A percentile compares a stretch with the other conserved stretches of the same genome.
Evolutionary conservation across 2,329 filamentous ascomycete genomes (phyloP).

Genomic region (Phaeoacremonium minimum): DNA sequence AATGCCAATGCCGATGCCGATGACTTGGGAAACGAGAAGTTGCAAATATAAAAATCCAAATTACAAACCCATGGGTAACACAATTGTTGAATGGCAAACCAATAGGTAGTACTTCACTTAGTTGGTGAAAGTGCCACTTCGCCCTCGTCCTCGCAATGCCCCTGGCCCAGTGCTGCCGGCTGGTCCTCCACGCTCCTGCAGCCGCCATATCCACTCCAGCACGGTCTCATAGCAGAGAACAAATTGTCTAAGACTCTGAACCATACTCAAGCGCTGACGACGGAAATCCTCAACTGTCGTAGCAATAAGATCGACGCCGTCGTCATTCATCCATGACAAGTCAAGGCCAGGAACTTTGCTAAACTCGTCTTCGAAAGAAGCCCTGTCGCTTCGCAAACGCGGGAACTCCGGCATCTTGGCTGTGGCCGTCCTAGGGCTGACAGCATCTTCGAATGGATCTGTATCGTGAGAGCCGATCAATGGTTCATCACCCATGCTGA

Average conservation of each 20-base stretch:
- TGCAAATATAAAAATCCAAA: too few relatives aligned
- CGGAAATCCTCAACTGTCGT: conserved; percentile 90
- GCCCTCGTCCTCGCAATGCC: conserved; percentile 10
- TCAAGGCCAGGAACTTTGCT: conserved; percentile 27
- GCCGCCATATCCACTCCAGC: conserved; percentile 71
- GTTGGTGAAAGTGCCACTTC: conserved; percentile 11
- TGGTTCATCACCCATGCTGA: conserved; percentile 32
- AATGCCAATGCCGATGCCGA: too few relatives aligned
- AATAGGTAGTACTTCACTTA: too few relatives aligned
- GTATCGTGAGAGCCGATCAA: too few relatives aligned
- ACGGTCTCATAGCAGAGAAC: conserved; percentile 96
- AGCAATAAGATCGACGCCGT: conserved; percentile 74
- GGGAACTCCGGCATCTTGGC: conserved; percentile 17
- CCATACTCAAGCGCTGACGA: conserved; percentile 87
- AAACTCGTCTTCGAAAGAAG: conserved; percentile 15
- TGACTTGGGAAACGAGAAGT: too few relatives aligned
- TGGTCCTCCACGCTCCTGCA: conserved; percentile 30
- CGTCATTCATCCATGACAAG: conserved; percentile 63
- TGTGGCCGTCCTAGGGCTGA: conserved; percentile 9
- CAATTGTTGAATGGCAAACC: too few relatives aligned
- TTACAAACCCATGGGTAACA: too few relatives aligned
- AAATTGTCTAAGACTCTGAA: conserved; percentile 88
- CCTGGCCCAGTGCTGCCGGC: conserved; percentile 12
- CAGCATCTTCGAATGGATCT: conserved; percentile 6
- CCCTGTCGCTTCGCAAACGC: conserved; percentile 17